These are phyloP conservation scores for Ilex asprella DNA, from an alignment of 257 asterid species.

Conservation along the genomic window DNA sequence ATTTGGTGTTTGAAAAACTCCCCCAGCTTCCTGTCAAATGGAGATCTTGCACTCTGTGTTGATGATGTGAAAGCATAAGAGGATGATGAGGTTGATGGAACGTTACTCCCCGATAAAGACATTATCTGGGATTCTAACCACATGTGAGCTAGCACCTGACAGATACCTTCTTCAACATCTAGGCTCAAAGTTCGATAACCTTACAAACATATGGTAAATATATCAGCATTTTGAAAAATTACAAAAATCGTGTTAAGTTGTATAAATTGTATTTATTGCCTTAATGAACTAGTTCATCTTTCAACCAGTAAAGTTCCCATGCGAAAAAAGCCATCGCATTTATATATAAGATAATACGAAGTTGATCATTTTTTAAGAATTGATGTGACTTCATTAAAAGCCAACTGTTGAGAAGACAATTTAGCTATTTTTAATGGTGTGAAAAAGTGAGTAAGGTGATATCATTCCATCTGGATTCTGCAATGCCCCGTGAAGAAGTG, in stretches of 20 bases:
- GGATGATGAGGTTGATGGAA: constrained; percentile 33
- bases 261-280: not conserved
- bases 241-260: not conserved
- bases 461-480: too few species aligned
- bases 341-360: too few species aligned
- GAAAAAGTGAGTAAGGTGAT: too few species aligned
- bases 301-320: not conserved
- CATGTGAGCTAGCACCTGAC: constrained; percentile 90
- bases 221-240: constrained; percentile 6
- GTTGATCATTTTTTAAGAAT: too few species aligned
- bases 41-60: constrained; percentile 37
- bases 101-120: constrained; percentile 30
- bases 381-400: too few species aligned
- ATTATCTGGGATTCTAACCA: constrained; percentile 83
- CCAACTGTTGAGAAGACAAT: too few species aligned
- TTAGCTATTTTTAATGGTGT: too few species aligned
- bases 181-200: constrained; percentile 75
- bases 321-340: too few species aligned
- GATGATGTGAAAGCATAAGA: constrained; percentile 28
- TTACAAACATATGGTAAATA: constrained; percentile 12
- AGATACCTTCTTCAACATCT: constrained; percentile 95
- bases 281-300: not conserved
- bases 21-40: constrained; percentile 72
- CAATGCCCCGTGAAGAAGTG: too few species aligned
- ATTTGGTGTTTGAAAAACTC: constrained; percentile 86